Evolutionary conservation across 305 asterid genomes (phyloP).

Genomic region (Solanum chacoense): DNA sequence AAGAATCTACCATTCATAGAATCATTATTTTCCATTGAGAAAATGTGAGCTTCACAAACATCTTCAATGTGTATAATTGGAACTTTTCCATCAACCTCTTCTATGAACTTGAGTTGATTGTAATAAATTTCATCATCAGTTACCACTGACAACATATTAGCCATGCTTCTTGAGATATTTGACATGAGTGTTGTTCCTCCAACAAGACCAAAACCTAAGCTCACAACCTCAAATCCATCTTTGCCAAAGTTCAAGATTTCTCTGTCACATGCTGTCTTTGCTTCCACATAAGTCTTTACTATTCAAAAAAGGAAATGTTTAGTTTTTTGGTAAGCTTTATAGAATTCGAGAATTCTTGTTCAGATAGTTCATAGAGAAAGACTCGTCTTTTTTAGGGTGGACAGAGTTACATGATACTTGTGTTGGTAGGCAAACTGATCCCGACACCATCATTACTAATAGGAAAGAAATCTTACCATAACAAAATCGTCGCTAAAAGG

Average conservation of each 20-base stretch:
- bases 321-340: not conserved
- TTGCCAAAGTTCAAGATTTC: slow-evolving; percentile 27
- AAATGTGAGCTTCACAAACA: slow-evolving; percentile 39
- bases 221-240: slow-evolving; percentile 31
- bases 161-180: slow-evolving; percentile 13
- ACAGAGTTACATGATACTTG: not conserved
- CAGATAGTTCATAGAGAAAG: not conserved
- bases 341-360: not conserved
- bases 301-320: not conserved
- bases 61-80: slow-evolving; percentile 41
- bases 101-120: slow-evolving; percentile 22
- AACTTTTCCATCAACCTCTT: slow-evolving; percentile 37
- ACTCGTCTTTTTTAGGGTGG: not conserved
- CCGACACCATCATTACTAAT: not conserved
- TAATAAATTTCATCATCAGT: slow-evolving; percentile 1
- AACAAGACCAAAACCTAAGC: slow-evolving; percentile 38
- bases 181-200: slow-evolving; percentile 43
- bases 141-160: slow-evolving; percentile 14
- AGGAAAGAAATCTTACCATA: slow-evolving; percentile 5
- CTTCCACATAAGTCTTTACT: slow-evolving; percentile 26
- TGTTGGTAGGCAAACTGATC: not conserved
- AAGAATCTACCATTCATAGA: slow-evolving; percentile 34
- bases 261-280: slow-evolving; percentile 50
- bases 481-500: not conserved
- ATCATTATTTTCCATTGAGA: slow-evolving; percentile 27